Conservation (phyloP, 129 eudicot species). For the Arctium lappa region DNA sequence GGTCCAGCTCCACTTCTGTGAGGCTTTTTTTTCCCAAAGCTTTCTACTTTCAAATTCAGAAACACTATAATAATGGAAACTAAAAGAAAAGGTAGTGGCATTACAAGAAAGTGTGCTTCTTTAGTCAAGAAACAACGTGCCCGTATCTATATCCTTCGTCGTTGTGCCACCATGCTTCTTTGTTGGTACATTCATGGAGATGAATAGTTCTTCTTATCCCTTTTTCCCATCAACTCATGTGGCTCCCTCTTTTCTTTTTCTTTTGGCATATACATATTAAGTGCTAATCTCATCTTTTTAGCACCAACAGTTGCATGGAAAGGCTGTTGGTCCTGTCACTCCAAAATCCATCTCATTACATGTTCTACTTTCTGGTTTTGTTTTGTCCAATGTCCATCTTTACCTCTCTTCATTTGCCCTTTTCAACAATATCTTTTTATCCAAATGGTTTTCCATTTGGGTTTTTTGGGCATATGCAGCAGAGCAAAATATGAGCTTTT, state of each 20-base stretch:
- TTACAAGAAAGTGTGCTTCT: conserved; percentile 69
- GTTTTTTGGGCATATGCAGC: conserved; percentile 13
- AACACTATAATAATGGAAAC: conserved; percentile 15
- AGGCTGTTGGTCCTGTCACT: conserved; percentile 6
- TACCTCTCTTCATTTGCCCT: conserved; percentile 5
- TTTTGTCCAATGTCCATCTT: not conserved
- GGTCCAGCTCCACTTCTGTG: conserved; percentile 61
- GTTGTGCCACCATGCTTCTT: conserved; percentile 92
- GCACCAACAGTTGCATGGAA: conserved; percentile 10
- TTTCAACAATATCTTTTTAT: not conserved
- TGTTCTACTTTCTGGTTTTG: not conserved
- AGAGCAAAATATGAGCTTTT: conserved; percentile 1
- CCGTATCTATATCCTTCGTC: conserved; percentile 74
- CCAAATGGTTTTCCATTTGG: conserved; percentile 11
- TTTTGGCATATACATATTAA: conserved; percentile 4
- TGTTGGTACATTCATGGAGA: conserved; percentile 91
- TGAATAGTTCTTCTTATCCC: conserved; percentile 25
- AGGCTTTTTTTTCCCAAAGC: conserved; percentile 56
- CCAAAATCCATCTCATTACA: not conserved
- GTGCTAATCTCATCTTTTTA: conserved; percentile 16
- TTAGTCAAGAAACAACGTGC: conserved; percentile 84
- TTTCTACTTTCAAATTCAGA: not conserved
- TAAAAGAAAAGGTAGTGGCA: conserved; percentile 44
- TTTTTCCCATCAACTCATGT: not conserved
- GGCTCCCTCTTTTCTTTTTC: not conserved